These are phyloP conservation scores for Alliaria petiolata DNA, from an alignment of 345 rosid genomes.

Conservation along the genomic window DNA sequence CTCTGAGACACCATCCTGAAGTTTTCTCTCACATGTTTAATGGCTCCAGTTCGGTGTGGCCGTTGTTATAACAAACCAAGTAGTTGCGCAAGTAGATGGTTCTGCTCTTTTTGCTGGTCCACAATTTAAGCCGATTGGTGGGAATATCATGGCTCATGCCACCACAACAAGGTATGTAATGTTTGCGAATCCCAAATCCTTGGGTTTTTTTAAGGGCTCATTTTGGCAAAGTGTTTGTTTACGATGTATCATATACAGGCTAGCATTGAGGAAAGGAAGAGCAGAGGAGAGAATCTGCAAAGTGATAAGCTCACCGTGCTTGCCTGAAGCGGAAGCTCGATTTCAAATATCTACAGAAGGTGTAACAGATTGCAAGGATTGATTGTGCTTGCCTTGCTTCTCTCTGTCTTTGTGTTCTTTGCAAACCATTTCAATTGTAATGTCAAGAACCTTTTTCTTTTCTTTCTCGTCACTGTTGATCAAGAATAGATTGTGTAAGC, in stretches of 20 bases:
- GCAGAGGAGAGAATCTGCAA: constrained; percentile 96
- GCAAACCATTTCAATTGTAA: neutral
- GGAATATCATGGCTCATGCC: constrained; percentile 98
- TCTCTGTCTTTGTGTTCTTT: neutral
- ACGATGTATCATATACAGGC: constrained; percentile 36
- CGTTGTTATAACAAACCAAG: constrained; percentile 91
- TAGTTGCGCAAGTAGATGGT: constrained; percentile 99
- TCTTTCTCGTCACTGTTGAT: neutral
- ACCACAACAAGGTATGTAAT: constrained; percentile 80
- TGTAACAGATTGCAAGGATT: constrained; percentile 81
- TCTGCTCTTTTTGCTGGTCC: constrained; percentile 97
- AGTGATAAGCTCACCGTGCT: constrained; percentile 94
- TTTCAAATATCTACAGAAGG: constrained; percentile 88
- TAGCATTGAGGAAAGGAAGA: constrained; percentile 90
- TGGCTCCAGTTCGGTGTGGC: constrained; percentile 83
- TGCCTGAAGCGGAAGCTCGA: constrained; percentile 91
- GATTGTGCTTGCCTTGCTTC: constrained; percentile 22
- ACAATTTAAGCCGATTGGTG: constrained; percentile 94
- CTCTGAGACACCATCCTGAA: neutral
- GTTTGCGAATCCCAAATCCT: neutral
- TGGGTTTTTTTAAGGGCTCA: neutral
- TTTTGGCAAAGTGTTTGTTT: neutral
- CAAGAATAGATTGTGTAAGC: constrained; percentile 3
- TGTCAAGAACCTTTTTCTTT: neutral
- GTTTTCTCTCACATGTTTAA: neutral